phyloP scores from a whole-genome alignment of 345 rosid species.

The Raphanus sativus region DNA sequence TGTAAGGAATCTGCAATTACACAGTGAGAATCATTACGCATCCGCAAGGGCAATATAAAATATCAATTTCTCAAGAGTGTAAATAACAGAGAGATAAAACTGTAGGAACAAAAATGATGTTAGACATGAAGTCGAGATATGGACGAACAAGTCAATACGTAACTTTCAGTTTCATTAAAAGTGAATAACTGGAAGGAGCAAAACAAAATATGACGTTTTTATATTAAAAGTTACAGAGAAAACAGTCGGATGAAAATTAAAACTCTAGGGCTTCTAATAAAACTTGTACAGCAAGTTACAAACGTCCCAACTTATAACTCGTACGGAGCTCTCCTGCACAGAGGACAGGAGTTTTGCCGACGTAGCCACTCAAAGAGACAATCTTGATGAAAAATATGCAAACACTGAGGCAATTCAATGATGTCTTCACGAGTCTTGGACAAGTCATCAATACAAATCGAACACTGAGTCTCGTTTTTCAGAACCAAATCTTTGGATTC shows the following conservation, averaged over 20 bases:
- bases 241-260: background rate
- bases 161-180: background rate
- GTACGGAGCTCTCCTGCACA: conserved; percentile 1
- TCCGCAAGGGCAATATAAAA: background rate
- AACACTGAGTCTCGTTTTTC: background rate
- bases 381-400: conserved; percentile 4
- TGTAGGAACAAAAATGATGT: background rate
- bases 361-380: conserved; percentile 14
- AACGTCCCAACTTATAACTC: background rate
- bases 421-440: background rate
- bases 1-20: background rate
- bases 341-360: conserved; percentile 2
- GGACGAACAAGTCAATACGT: background rate
- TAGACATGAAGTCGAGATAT: background rate
- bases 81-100: background rate
- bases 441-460: background rate
- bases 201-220: background rate
- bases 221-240: background rate
- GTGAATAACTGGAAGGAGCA: background rate
- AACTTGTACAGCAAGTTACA: background rate
- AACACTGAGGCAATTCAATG: conserved; percentile 2
- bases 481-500: background rate
- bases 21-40: background rate
- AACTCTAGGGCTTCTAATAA: background rate
- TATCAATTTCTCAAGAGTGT: too few relatives aligned